These are phyloP conservation scores for Mrakia frigida DNA, from an alignment of 768 basidiomycete genomes.

Conservation along the genomic window DNA sequence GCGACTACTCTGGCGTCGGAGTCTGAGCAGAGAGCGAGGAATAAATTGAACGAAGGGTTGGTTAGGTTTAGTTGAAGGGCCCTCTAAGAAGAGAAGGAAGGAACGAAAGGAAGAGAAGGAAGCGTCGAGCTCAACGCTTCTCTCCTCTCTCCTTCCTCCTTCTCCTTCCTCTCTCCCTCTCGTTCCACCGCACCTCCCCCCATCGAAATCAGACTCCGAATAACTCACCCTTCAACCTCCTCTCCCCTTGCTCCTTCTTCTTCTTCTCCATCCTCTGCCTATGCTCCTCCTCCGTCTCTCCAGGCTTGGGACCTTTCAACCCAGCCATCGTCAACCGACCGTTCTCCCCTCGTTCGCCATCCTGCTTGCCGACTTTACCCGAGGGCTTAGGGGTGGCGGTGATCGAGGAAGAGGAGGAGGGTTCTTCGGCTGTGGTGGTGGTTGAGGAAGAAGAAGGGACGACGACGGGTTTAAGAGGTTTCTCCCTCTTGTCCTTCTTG, in stretches of 20 bases:
- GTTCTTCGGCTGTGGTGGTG: not conserved
- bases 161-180: slow-evolving; percentile 33
- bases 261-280: slow-evolving; percentile 14
- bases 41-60: not conserved
- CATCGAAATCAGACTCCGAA: slow-evolving; percentile 19
- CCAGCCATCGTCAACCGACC: slow-evolving; percentile 33
- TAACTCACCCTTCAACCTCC: slow-evolving; percentile 38
- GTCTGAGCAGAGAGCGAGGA: not conserved
- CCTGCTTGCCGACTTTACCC: not conserved
- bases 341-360: slow-evolving; percentile 13
- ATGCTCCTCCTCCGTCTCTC: slow-evolving; percentile 24
- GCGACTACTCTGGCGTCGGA: slow-evolving; percentile 20
- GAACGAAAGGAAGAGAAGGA: not conserved
- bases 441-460: not conserved
- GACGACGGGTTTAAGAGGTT: not conserved
- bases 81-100: slow-evolving; percentile 18
- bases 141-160: slow-evolving; percentile 29
- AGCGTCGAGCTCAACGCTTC: slow-evolving; percentile 2
- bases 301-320: slow-evolving; percentile 30
- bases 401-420: not conserved
- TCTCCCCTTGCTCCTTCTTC: slow-evolving; percentile 29
- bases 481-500: slow-evolving; percentile 28
- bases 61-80: not conserved
- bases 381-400: not conserved
- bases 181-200: slow-evolving; percentile 22